These are phyloP conservation scores for Glaciozyma martinii DNA, from an alignment of 768 basidiomycete genomes.

Conservation along the genomic window DNA sequence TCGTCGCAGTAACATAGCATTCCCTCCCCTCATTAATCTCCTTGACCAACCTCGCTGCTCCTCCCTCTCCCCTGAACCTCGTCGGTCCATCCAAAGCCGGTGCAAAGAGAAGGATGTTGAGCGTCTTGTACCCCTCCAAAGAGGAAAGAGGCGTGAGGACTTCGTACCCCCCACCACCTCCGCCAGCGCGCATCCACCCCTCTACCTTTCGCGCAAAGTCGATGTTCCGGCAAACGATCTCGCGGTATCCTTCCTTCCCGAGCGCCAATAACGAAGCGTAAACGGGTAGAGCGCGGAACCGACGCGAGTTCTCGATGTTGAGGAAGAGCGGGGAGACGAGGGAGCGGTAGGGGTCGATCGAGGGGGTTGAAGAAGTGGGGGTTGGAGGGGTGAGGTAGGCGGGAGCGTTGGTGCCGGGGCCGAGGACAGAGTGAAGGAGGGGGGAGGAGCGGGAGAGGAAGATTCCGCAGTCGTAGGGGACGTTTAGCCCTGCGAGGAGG, in stretches of 20 bases:
- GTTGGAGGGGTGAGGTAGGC: slow-evolving; percentile 39
- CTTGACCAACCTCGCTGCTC: slow-evolving; percentile 28
- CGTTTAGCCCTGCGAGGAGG: slow-evolving; percentile 43
- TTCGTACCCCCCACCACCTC: slow-evolving; percentile 26
- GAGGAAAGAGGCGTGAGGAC: slow-evolving; percentile 33
- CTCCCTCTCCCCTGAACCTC: not conserved
- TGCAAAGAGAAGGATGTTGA: slow-evolving; percentile 32
- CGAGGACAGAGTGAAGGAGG: slow-evolving; percentile 38
- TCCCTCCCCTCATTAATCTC: slow-evolving; percentile 40
- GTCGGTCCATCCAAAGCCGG: slow-evolving; percentile 2
- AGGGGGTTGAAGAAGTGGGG: slow-evolving; percentile 6
- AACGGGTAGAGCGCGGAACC: slow-evolving; percentile 44
- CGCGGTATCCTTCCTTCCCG: slow-evolving; percentile 41
- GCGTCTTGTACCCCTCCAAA: slow-evolving; percentile 21
- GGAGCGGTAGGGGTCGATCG: slow-evolving; percentile 16
- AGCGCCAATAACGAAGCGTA: slow-evolving; percentile 41
- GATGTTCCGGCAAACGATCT: slow-evolving; percentile 41
- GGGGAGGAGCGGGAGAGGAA: slow-evolving; percentile 39
- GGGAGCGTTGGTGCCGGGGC: slow-evolving; percentile 37
- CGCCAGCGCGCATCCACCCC: slow-evolving; percentile 34
- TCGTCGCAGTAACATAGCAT: slow-evolving; percentile 41
- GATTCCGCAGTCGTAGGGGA: slow-evolving; percentile 42
- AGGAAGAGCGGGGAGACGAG: slow-evolving; percentile 42
- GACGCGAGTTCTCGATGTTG: slow-evolving; percentile 43
- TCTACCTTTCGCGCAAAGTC: slow-evolving; percentile 40